These are phyloP conservation scores for Aquilaria sinensis DNA, from an alignment of 345 rosid species.

Conservation along the genomic window DNA sequence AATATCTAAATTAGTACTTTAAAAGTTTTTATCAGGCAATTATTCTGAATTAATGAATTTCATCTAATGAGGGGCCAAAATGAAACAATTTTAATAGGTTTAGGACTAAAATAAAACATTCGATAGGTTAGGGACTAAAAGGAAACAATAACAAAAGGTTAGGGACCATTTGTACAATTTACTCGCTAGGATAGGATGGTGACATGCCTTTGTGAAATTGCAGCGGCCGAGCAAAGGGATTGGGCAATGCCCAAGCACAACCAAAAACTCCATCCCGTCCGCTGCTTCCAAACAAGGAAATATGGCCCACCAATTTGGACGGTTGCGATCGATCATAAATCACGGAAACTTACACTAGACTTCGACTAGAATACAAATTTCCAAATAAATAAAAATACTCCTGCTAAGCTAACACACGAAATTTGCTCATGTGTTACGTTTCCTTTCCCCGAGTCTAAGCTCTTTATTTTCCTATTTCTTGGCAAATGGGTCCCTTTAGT, in stretches of 20 bases:
- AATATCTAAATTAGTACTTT: too few relatives aligned
- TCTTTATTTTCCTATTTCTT: neutral
- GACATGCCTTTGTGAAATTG: constrained; percentile 2
- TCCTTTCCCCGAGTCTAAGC: neutral
- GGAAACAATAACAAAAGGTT: too few relatives aligned
- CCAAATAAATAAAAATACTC: neutral
- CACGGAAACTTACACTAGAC: constrained; percentile 22
- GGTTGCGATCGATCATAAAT: constrained; percentile 28
- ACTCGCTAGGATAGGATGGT: neutral
- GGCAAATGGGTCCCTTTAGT: neutral
- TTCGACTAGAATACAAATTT: constrained; percentile 13
- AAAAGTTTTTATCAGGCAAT: too few relatives aligned
- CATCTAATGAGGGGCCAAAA: too few relatives aligned
- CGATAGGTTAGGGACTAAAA: too few relatives aligned
- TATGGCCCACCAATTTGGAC: constrained; percentile 14
- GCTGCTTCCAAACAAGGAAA: too few relatives aligned
- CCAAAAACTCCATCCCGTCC: neutral
- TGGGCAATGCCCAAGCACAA: neutral
- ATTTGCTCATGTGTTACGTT: neutral
- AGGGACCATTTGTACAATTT: too few relatives aligned
- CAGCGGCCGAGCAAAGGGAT: neutral
- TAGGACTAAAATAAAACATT: too few relatives aligned
- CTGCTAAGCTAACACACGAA: too few relatives aligned
- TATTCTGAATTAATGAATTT: too few relatives aligned
- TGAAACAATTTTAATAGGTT: too few relatives aligned